Percentiles rank a stretch among this genome's conserved stretches.
Conservation (phyloP, 2,329 filamentous ascomycete species). For the Botryotinia convoluta region DNA sequence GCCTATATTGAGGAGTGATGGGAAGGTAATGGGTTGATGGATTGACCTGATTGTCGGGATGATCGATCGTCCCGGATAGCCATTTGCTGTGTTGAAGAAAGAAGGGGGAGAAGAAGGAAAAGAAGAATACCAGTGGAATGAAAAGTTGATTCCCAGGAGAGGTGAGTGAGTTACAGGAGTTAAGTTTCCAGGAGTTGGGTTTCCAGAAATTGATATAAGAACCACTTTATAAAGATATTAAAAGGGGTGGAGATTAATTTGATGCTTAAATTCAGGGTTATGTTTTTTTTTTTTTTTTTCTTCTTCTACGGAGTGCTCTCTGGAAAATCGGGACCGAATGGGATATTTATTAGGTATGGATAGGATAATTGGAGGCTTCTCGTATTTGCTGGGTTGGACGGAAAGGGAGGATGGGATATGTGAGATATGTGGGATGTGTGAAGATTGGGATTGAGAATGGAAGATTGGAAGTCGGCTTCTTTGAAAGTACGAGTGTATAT, state of each 20-base stretch:
- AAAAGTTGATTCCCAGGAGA: too few relatives aligned
- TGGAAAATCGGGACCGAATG: not conserved
- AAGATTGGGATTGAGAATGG: too few relatives aligned
- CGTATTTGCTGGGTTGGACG: not conserved
- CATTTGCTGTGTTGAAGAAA: too few relatives aligned
- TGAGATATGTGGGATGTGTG: not conserved
- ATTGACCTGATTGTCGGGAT: not conserved
- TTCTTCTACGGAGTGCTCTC: too few relatives aligned
- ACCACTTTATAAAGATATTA: constrained; percentile 1
- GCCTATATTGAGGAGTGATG: not conserved
- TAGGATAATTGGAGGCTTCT: not conserved
- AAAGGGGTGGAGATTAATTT: not conserved
- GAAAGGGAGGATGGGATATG: not conserved
- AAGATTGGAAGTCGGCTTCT: not conserved
- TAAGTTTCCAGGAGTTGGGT: too few relatives aligned
- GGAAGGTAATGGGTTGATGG: not conserved
- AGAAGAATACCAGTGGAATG: not conserved
- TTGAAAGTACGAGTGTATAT: too few relatives aligned
- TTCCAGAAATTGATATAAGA: not conserved
- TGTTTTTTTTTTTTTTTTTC: too few relatives aligned
- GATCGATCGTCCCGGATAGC: not conserved
- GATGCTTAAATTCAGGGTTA: not conserved
- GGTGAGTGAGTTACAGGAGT: too few relatives aligned
- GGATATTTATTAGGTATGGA: too few relatives aligned
- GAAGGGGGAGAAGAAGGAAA: not conserved